Conservation (phyloP, 352 stramenopile species). For the Phytophthora hibernalis region DNA sequence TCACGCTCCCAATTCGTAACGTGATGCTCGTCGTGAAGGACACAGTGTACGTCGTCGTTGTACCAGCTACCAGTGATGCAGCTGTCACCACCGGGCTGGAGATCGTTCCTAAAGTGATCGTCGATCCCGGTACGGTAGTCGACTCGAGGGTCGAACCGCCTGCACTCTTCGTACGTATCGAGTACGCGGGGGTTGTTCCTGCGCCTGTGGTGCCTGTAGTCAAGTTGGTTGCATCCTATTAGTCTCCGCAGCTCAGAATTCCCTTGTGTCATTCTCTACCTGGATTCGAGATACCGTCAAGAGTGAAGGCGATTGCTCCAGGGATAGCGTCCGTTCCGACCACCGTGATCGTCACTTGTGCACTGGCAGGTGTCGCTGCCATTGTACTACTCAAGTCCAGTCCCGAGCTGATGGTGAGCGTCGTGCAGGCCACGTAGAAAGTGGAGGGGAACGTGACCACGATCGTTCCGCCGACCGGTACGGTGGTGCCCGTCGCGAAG, state of each 20-base stretch:
- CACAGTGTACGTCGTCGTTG: constrained; percentile 38
- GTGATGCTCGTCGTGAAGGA: constrained; percentile 51
- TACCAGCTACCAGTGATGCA: constrained; percentile 42
- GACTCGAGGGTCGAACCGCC: constrained; percentile 46
- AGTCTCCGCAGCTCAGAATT: neutral
- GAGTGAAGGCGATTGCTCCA: constrained; percentile 49
- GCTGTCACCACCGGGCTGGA: constrained; percentile 35
- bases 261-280: constrained; percentile 23
- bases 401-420: constrained; percentile 32
- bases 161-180: constrained; percentile 44
- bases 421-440: constrained; percentile 51
- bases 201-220: constrained; percentile 33
- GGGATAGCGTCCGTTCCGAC: constrained; percentile 14
- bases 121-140: constrained; percentile 32
- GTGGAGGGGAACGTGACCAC: constrained; percentile 56
- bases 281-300: constrained; percentile 69
- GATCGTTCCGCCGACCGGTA: constrained; percentile 57
- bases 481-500: constrained; percentile 41
- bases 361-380: constrained; percentile 28
- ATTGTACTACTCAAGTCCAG: constrained; percentile 41
- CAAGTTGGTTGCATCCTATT: neutral
- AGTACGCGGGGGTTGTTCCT: constrained; percentile 48
- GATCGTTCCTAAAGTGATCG: constrained; percentile 40
- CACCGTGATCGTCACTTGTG: constrained; percentile 50
- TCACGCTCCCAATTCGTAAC: constrained; percentile 46